Evolutionary conservation across 2,329 filamentous ascomycete species (phyloP).

Genomic region (Colletotrichum graminicola): DNA sequence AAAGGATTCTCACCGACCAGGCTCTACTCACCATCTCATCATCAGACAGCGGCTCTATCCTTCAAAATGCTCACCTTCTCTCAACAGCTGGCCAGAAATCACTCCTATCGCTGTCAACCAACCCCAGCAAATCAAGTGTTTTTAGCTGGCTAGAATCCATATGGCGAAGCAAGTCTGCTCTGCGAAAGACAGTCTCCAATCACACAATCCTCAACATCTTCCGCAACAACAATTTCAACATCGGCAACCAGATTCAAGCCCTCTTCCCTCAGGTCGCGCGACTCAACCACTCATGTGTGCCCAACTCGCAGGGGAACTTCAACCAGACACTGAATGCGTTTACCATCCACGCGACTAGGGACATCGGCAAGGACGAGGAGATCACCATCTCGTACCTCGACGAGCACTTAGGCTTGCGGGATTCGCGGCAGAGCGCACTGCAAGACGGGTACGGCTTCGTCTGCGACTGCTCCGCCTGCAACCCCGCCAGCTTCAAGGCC

Average conservation of each 20-base stretch:
- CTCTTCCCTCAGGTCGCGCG: slow-evolving; percentile 36
- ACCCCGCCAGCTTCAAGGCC: slow-evolving; percentile 5
- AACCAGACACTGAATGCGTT: slow-evolving; percentile 22
- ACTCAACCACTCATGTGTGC: slow-evolving; percentile 38
- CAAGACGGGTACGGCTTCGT: slow-evolving; percentile 27
- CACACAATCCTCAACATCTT: slow-evolving; percentile 40
- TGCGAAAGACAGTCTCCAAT: slow-evolving; percentile 17
- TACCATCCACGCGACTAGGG: slow-evolving; percentile 33
- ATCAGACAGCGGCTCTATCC: slow-evolving; percentile 23
- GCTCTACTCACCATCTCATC: slow-evolving; percentile 35
- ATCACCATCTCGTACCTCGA: slow-evolving; percentile 40
- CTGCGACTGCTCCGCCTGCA: slow-evolving; percentile 28
- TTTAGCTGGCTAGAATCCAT: slow-evolving; percentile 37
- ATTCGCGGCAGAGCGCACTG: slow-evolving; percentile 14
- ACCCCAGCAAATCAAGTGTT: slow-evolving; percentile 28
- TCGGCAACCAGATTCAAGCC: slow-evolving; percentile 21
- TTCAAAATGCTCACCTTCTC: slow-evolving; percentile 22
- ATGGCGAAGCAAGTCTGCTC: slow-evolving; percentile 32
- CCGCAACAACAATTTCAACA: slow-evolving; percentile 40
- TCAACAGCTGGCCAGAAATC: slow-evolving; percentile 15
- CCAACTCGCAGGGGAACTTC: slow-evolving; percentile 38
- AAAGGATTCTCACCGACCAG: slow-evolving; percentile 33
- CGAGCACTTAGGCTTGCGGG: slow-evolving; percentile 24
- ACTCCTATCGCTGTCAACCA: slow-evolving; percentile 25
- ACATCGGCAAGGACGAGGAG: slow-evolving; percentile 31